Percentiles rank a stretch among this genome's conserved stretches.
phyloP scores from a whole-genome alignment of 2,329 filamentous ascomycete genomes.

The Pseudogymnoascus sp. region DNA sequence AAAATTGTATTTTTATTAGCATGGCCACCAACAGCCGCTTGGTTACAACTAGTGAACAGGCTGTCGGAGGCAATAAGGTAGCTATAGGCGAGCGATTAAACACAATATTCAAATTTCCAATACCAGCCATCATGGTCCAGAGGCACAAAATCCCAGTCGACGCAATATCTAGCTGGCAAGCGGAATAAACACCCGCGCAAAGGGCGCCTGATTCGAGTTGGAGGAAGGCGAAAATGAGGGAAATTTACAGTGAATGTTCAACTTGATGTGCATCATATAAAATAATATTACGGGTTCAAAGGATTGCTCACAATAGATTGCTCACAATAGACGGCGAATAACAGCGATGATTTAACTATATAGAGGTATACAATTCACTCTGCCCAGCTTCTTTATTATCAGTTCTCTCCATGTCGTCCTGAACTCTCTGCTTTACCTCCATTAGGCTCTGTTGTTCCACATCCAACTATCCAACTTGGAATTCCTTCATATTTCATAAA shows the following conservation, averaged over 20 bases:
- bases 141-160: not conserved
- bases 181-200: not conserved
- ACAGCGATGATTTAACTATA: not conserved
- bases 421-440: not conserved
- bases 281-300: not conserved
- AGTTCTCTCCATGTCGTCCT: not conserved
- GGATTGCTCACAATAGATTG: not conserved
- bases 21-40: not conserved
- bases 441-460: not conserved
- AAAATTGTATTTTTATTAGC: slow-evolving; percentile 3
- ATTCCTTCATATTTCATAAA: not conserved
- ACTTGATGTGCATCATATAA: not conserved
- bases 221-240: not conserved
- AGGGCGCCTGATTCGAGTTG: slow-evolving; percentile 1
- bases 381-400: not conserved
- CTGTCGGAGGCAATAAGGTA: not conserved
- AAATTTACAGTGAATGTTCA: not conserved
- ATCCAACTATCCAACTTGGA: not conserved
- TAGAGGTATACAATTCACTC: not conserved
- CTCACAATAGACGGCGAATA: not conserved
- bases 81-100: not conserved
- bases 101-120: not conserved
- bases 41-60: not conserved
- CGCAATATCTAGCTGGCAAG: not conserved
- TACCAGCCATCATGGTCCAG: not conserved